Evolutionary conservation across 108 stramenopile species (phyloP).

Genomic region (Asterionellopsis glacialis): DNA sequence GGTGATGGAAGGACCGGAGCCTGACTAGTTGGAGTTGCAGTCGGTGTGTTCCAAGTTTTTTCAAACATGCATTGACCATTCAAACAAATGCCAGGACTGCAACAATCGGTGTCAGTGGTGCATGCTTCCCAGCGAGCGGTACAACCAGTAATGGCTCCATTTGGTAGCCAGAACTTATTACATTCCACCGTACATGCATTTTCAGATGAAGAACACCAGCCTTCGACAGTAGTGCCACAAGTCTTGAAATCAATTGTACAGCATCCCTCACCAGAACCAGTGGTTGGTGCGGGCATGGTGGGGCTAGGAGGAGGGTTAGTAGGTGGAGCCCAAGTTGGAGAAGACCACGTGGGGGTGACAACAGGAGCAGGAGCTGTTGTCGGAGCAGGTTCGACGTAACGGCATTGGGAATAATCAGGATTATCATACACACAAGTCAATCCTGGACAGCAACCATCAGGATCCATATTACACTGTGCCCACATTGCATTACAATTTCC

Average conservation of each 20-base stretch:
- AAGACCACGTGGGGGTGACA: slow-evolving; percentile 1
- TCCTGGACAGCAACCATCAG: slow-evolving; percentile 9
- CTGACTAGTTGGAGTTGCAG: neutral
- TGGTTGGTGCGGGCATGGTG: neutral
- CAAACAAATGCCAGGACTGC: slow-evolving; percentile 5
- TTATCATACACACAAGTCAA: slow-evolving; percentile 1
- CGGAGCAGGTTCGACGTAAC: neutral
- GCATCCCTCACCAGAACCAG: neutral
- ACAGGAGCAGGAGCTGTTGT: neutral
- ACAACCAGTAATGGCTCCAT: neutral
- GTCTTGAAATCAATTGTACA: neutral
- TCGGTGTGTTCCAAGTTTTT: neutral
- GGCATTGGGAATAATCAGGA: neutral
- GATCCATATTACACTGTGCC: neutral
- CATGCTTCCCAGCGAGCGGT: neutral
- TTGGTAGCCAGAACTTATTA: neutral
- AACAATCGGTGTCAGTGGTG: neutral
- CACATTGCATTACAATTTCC: slow-evolving; percentile 1
- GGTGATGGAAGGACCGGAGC: neutral
- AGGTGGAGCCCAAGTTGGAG: neutral
- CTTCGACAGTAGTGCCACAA: neutral
- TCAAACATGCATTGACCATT: neutral
- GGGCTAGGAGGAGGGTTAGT: slow-evolving; percentile 1
- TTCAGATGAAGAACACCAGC: neutral
- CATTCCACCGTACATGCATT: neutral